Evolutionary conservation across 2,329 filamentous ascomycete genomes (phyloP).

Genomic region (Fusarium nurragi): DNA sequence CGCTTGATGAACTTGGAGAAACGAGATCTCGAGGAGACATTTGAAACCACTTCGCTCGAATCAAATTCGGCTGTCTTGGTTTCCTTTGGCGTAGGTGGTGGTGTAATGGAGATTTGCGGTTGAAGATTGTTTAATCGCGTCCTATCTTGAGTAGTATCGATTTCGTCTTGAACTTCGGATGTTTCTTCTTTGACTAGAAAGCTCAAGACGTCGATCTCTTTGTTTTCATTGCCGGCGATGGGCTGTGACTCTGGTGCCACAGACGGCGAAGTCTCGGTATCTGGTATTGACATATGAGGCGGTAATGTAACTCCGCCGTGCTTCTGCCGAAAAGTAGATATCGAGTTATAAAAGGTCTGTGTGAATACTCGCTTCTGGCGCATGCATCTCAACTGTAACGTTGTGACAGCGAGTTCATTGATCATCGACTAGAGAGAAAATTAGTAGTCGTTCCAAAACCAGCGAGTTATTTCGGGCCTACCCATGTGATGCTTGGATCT

Average conservation of each 20-base stretch:
- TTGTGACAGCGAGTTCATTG: conserved; percentile 13
- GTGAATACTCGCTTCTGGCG: conserved; percentile 17
- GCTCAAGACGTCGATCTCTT: neutral
- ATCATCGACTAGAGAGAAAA: neutral
- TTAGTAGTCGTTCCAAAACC: fast-evolving
- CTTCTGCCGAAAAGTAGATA: conserved; percentile 3
- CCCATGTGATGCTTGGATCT: conserved; percentile 20
- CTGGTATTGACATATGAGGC: fast-evolving
- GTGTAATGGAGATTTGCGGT: neutral
- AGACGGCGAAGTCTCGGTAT: neutral
- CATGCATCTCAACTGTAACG: conserved; percentile 25
- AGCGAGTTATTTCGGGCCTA: neutral
- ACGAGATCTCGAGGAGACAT: conserved; percentile 2
- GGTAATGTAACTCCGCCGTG: neutral
- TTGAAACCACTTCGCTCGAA: neutral
- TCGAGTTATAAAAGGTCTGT: conserved; percentile 13
- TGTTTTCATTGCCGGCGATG: neutral
- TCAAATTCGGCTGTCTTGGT: neutral
- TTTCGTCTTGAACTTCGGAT: neutral
- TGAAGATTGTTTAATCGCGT: neutral
- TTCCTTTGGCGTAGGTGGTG: neutral
- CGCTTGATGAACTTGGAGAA: neutral
- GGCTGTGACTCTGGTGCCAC: neutral
- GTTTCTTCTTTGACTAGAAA: neutral
- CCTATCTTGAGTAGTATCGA: neutral